Evolutionary conservation across 768 basidiomycete species (phyloP), one percentile per base, ranked within the genome.

Genomic region (Kwoniella botswanensis): DNA sequence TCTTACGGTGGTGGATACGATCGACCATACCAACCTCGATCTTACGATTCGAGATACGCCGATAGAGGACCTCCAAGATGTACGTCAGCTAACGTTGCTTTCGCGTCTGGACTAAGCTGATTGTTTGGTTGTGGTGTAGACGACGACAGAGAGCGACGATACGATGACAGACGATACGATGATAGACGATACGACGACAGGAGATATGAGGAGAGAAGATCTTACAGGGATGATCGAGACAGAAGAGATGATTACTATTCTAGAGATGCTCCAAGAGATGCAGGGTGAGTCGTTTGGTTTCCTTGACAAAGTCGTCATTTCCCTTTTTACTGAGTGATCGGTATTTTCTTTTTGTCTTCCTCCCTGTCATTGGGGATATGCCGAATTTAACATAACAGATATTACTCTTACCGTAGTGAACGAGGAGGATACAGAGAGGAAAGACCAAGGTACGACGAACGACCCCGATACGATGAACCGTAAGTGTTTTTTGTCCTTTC

Each of bases 1-100:
- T 67, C 74, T 24, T 73, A 74, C 68, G 75, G 76, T 63, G 73
- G 71, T 56, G 59, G 62, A 41, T 76, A 79, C 90, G 93, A 88
- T 73, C 89, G 93, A 42, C 93, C 89, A 1, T 97, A 98, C 80
- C 93, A 94, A 81, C 94, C 93, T 52, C 89, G 94, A 70, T 93
- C 94, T 0, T 93, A 94, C 82, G 93, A 95, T 84, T 90, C 89
- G 74, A 92, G 93, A 74, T 95, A 95, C 85, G 86, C 88, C 62
- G 89, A 91, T 52, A 68, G 86, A 87, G 76, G 88, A 78, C 73
- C 77, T 72, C 78, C 76, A 87, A 42, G 59, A 61, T 24, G 54
- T 55, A 55, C 15, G 54, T 55, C 21, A 42, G 42, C 18, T 22
- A 41, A 44, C 15, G 13, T 13, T 58, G 10, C 15, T 15, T 44